Base-by-base conservation (phyloP, 495 filamentous ascomycete species). In the Aspergillus homomorphus region DNA sequence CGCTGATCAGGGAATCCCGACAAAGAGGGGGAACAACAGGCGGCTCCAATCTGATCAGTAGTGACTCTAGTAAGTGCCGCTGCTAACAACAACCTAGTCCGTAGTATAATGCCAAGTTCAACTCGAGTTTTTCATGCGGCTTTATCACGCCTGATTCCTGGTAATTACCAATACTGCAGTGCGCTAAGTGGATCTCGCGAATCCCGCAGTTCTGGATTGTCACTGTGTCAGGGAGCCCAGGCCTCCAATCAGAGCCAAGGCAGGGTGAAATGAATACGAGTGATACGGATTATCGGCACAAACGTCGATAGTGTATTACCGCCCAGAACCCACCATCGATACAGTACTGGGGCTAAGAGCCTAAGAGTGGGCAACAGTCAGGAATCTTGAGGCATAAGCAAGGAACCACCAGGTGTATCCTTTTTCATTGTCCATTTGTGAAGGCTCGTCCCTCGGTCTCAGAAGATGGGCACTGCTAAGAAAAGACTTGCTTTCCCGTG, bases 1-100 rank as follows among this genome's bases (percentile, higher is more conserved):
- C 50, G 46, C 42, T 28, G 21, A 45, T 30, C 41, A 46, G 53
- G 23, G 22, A 51, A 51, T 3, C 15, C 48, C 8, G 14, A 51
- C 24, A 51, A 59, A 21, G 22, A 43, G 49, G 33, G 53, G 46
- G 53, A 53, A 55, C 60, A n/a, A n/a, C n/a, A n/a, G n/a, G n/a
- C n/a, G n/a, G n/a, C n/a, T n/a, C n/a, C n/a, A n/a, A n/a, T n/a
- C n/a, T n/a, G n/a, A n/a, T n/a, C n/a, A n/a, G n/a, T n/a, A n/a
- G n/a, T n/a, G n/a, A n/a, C n/a, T n/a, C n/a, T n/a, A n/a, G n/a
- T n/a, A n/a, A n/a, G n/a, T n/a, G n/a, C n/a, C n/a, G n/a, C n/a
- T n/a, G n/a, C n/a, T n/a, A n/a, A n/a, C n/a, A n/a, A n/a, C n/a
- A n/a, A n/a, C n/a, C n/a, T n/a, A n/a, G n/a, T n/a, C n/a, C n/a